Evolutionary conservation across 495 filamentous ascomycete genomes (phyloP).

Genomic region (Penicillium malachiteum): DNA sequence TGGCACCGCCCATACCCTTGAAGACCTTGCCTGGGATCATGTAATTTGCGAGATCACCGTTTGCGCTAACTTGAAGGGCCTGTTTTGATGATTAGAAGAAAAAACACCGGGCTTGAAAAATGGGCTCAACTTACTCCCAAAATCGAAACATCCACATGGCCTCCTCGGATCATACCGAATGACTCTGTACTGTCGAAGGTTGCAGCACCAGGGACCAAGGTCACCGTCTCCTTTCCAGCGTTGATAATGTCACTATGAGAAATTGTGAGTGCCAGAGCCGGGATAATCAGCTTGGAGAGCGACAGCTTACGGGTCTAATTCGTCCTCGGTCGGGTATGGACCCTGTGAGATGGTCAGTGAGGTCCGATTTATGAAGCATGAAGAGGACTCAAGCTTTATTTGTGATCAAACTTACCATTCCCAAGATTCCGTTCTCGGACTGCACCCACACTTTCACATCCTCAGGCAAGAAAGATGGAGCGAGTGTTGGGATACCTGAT

Average conservation of each 20-base stretch:
- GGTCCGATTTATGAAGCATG: not conserved
- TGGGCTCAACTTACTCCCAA: slow-evolving; percentile 54
- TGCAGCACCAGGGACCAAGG: slow-evolving; percentile 72
- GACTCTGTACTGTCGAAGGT: slow-evolving; percentile 85
- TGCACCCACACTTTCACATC: slow-evolving; percentile 82
- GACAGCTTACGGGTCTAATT: slow-evolving; percentile 64
- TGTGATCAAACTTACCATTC: slow-evolving; percentile 52
- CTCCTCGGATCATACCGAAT: slow-evolving; percentile 90
- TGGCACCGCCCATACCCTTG: slow-evolving; percentile 95
- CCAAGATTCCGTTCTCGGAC: slow-evolving; percentile 88
- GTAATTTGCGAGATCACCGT: slow-evolving; percentile 86
- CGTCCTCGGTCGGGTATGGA: slow-evolving; percentile 73
- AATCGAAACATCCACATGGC: slow-evolving; percentile 85
- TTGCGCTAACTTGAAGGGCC: slow-evolving; percentile 82
- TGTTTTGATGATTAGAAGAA: slow-evolving; percentile 10
- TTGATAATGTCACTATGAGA: slow-evolving; percentile 73
- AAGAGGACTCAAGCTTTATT: no score
- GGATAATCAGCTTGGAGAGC: no score
- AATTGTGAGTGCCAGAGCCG: slow-evolving; percentile 8
- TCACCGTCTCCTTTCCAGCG: slow-evolving; percentile 92
- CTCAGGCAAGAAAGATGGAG: slow-evolving; percentile 75
- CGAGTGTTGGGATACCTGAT: slow-evolving; percentile 75
- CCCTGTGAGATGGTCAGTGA: slow-evolving; percentile 45
- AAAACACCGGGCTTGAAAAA: not conserved
- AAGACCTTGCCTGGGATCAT: slow-evolving; percentile 88